A percentile compares a stretch with the other conserved stretches of the same genome.
Evolutionary conservation across 805 yeast genomes (phyloP).

Genomic region (Candida xiaguanensis): DNA sequence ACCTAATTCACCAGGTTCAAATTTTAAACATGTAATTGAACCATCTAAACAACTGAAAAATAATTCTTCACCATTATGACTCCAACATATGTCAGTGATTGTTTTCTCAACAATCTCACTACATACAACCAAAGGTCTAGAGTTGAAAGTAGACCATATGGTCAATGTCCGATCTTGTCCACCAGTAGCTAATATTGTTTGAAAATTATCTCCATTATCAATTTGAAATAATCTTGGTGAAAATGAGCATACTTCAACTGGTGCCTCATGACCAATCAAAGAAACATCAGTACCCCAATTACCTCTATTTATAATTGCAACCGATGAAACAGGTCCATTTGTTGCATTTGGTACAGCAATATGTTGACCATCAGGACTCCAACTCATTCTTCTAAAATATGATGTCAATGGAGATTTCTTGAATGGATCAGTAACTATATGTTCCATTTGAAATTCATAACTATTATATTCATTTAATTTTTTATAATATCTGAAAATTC

Average conservation of each 20-base stretch:
- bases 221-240: conserved; percentile 63
- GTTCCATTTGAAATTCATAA: conserved; percentile 81
- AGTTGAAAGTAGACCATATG: conserved; percentile 76
- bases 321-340: conserved; percentile 76
- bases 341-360: conserved; percentile 85
- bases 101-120: conserved; percentile 72
- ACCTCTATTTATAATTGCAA: conserved; percentile 71
- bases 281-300: conserved; percentile 75
- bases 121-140: conserved; percentile 78
- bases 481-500: conserved; percentile 81
- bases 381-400: conserved; percentile 78
- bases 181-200: conserved; percentile 87
- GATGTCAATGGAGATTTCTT: conserved; percentile 86
- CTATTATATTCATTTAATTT: conserved; percentile 51
- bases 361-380: conserved; percentile 90
- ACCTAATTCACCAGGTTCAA: conserved; percentile 66
- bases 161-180: conserved; percentile 91
- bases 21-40: conserved; percentile 61
- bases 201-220: conserved; percentile 21
- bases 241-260: conserved; percentile 76
- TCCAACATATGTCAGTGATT: conserved; percentile 88
- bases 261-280: conserved; percentile 79
- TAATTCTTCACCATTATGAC: conserved; percentile 71
- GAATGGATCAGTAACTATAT: conserved; percentile 80
- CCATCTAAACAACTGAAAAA: conserved; percentile 85